Evolutionary conservation across 2,329 filamentous ascomycete genomes (phyloP).

Genomic region (Albophoma yamanashiensis): DNA sequence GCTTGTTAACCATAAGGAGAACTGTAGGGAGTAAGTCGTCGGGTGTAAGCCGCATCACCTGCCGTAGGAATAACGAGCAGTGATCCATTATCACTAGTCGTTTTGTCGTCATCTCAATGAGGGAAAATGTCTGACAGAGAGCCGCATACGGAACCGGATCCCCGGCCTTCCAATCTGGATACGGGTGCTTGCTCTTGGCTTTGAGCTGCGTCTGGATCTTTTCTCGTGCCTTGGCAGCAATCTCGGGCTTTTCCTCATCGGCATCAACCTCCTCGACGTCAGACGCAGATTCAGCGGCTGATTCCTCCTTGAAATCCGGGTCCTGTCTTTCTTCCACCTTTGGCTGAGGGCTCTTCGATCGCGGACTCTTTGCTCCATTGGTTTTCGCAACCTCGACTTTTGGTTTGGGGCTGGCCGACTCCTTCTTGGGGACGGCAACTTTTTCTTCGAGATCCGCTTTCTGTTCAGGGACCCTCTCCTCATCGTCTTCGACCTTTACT

Average conservation of each 20-base stretch:
- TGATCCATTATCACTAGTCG: constrained; percentile 79
- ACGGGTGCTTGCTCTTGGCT: constrained; percentile 63
- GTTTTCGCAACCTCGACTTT: constrained; percentile 7
- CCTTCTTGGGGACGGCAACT: constrained; percentile 7
- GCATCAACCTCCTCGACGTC: constrained; percentile 37
- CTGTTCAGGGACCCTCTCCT: constrained; percentile 33
- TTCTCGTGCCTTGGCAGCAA: constrained; percentile 64
- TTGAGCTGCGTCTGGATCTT: constrained; percentile 71
- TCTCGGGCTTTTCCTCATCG: constrained; percentile 56
- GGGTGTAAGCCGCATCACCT: constrained; percentile 87
- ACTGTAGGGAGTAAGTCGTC: constrained; percentile 80
- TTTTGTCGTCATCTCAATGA: constrained; percentile 91
- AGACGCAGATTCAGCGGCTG: constrained; percentile 19
- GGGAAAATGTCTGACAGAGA: constrained; percentile 85
- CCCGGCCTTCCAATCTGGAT: constrained; percentile 87
- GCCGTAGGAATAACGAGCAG: constrained; percentile 81
- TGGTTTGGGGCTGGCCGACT: constrained; percentile 9
- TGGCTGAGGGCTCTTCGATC: neutral
- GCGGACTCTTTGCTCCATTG: neutral
- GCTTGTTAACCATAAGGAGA: constrained; percentile 94
- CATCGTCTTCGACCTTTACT: constrained; percentile 40
- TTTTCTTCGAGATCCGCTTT: constrained; percentile 12
- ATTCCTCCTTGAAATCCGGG: constrained; percentile 6
- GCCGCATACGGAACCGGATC: constrained; percentile 89
- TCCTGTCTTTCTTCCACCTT: constrained; percentile 6